Evolutionary conservation across 164 flowering plant genomes (phyloP), one percentile per base, ranked within the genome.

Genomic region (Taxillus chinensis): DNA sequence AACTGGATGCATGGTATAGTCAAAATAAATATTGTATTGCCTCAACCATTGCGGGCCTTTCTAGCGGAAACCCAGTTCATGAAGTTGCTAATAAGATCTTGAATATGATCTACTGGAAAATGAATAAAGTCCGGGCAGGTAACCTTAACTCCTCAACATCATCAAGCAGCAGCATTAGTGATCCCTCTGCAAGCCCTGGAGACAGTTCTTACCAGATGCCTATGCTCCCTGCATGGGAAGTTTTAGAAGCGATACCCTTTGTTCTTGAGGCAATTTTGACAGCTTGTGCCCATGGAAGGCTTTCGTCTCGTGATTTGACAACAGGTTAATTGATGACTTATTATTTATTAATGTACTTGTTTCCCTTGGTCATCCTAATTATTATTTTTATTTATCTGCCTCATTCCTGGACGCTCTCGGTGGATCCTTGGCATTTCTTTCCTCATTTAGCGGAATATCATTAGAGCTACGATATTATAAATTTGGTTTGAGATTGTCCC

Each of bases 181-280:
- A 79, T 15, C 82, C 95, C 17, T 74, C 92, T 59, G 67, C 71
- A 50, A 67, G 71, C 73, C 62, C 67, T 38, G 79, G 66, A 27
- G 96, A 86, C 39, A 96, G 89, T 66, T 62, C 67, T 45, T 72
- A 55, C 59, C 79, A 72, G 42, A 80, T 80, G 42, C 96, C 86
- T 41, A 70, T 74, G 62, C 65, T 93, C 43, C 84, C 96, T 75
- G 97, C 92, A 50, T 93, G 98, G 98, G 97, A 93, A 68, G 74
- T 93, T 55, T 68, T 93, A 65, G 96, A 90, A 75, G 97, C 97
- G 42, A 74, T 78, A 40, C 98, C 98, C 5, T 83, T 79, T 64
- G 95, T 87, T 13, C 85, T 93, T 63, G 98, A 93, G 63, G 92
- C 96, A 53, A 64, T 82, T 37, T 71, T 93, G 64, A 82, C 92